Percentiles rank a stretch among this genome's conserved stretches.
phyloP scores from a whole-genome alignment of 371 early-diverging fungal genomes.

The Capniomyces stellatus region DNA sequence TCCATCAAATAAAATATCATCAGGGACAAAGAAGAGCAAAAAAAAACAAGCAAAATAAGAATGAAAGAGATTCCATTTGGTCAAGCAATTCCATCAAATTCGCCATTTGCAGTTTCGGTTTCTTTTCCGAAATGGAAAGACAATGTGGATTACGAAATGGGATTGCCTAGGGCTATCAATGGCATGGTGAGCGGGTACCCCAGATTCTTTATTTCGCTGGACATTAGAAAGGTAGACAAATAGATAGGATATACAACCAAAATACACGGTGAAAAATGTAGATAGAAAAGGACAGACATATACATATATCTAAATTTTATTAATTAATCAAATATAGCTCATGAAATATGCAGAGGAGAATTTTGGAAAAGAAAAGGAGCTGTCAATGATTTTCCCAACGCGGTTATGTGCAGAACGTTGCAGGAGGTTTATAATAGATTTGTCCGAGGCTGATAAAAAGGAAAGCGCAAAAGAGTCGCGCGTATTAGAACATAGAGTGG shows the following conservation, averaged over 20 bases:
- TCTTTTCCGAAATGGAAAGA: constrained; percentile 79
- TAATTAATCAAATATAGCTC: too few species aligned
- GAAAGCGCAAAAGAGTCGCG: constrained; percentile 13
- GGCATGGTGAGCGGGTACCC: constrained; percentile 79
- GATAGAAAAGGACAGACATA: too few species aligned
- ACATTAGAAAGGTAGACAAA: constrained; percentile 23
- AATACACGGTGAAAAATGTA: too few species aligned
- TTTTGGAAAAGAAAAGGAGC: too few species aligned
- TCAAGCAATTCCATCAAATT: constrained; percentile 46
- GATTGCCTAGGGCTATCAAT: constrained; percentile 43
- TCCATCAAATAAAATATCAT: too few species aligned
- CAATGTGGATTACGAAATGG: constrained; percentile 85
- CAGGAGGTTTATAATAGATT: constrained; percentile 47
- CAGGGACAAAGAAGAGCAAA: too few species aligned
- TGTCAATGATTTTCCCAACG: constrained; percentile 66
- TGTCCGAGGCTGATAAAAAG: too few species aligned
- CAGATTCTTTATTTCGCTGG: constrained; percentile 75
- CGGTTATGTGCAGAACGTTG: constrained; percentile 47
- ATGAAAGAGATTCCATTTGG: constrained; percentile 21
- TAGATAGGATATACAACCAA: too few species aligned
- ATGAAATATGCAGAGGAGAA: too few species aligned
- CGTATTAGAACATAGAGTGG: too few species aligned
- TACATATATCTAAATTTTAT: too few species aligned
- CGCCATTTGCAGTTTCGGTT: constrained; percentile 79
- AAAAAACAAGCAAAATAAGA: too few species aligned